Evolutionary conservation across 768 basidiomycete genomes (phyloP), one percentile per base, ranked within the genome.

Genomic region (Tricholoma furcatifolium): DNA sequence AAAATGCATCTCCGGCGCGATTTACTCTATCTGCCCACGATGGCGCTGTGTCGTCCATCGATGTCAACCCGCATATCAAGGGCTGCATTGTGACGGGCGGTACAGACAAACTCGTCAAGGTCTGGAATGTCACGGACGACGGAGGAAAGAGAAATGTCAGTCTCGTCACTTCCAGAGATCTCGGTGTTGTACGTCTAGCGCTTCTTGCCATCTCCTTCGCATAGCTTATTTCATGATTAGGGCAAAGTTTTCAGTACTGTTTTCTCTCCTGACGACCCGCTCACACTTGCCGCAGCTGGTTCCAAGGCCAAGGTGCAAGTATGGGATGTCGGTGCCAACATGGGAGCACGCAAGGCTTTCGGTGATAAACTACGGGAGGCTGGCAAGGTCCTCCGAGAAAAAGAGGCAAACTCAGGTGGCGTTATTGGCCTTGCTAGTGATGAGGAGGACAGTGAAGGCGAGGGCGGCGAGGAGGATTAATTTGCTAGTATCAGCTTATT

Each of bases 11-110:
- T 2, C 85, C 83, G 0, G 81, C 87, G 8, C 83, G 84, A 32
- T 98, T 94, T 73, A 98, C 93, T 4, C 75, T 99, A 12, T 82
- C 91, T 6, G 96, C 97, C 0, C 97, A 99, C 68, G 91, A 98
- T 56, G 93, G 93, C 14, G 85, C 93, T 0, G 87, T 84, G 9
- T 91, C 92, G 2, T 85, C 91, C 1, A 74, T 99, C 42, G 97
- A 98, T 66, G 80, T 98, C 57, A 97, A 93, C 66, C 85, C 93
- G 4, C 85, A 92, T 63, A 79, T 98, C 36, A 84, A 82, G 49
- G 97, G 97, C 1, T 95, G 91, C 68, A 75, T 99, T 60, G 92
- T 81, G 15, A 98, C 97, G 0, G 97, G 96, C 17, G 97, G 97
- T 2, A 86, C 88, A 17, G 97, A 98, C 76, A 97, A 95, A 66